A percentile compares a stretch with the other conserved stretches of the same genome.
phyloP scores from a whole-genome alignment of 2,329 filamentous ascomycete genomes.

The Cordyceps farinosa region DNA sequence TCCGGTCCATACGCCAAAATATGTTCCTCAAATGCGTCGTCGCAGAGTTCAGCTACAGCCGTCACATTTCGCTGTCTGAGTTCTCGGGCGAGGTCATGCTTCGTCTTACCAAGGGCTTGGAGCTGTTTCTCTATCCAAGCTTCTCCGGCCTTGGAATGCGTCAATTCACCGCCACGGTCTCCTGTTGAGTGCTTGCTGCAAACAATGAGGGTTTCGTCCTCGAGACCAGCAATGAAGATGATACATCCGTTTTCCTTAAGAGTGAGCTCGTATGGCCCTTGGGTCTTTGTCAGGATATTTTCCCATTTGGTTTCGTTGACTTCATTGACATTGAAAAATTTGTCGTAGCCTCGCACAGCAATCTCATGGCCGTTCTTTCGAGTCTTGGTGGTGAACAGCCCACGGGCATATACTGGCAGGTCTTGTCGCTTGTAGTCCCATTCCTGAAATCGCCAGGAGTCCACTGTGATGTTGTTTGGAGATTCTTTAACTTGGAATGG shows the following conservation, averaged over 20 bases:
- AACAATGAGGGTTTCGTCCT: conserved; percentile 86
- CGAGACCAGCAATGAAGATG: conserved; percentile 90
- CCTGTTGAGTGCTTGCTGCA: conserved; percentile 99
- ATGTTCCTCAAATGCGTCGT: conserved; percentile 95
- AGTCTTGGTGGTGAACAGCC: conserved; percentile 81
- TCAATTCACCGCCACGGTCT: conserved; percentile 61
- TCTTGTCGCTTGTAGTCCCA: conserved; percentile 90
- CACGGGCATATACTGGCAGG: conserved; percentile 88
- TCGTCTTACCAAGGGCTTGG: conserved; percentile 69
- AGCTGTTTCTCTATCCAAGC: conserved; percentile 78
- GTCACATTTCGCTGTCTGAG: conserved; percentile 82
- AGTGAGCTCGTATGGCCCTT: conserved; percentile 89
- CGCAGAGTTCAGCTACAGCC: conserved; percentile 91
- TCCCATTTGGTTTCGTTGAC: conserved; percentile 77
- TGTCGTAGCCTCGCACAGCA: conserved; percentile 88
- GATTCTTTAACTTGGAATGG: conserved; percentile 66
- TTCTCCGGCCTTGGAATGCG: conserved; percentile 83
- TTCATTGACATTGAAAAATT: conserved; percentile 95
- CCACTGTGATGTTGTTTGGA: conserved; percentile 62
- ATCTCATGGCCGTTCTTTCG: conserved; percentile 69
- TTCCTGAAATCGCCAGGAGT: conserved; percentile 91
- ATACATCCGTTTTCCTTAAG: conserved; percentile 99
- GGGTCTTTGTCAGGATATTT: conserved; percentile 70
- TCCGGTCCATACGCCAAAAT: conserved; percentile 84
- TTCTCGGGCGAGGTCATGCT: conserved; percentile 71